Conservation (phyloP, 192 early-diverging fungal species). For the Podila clonocystis region DNA sequence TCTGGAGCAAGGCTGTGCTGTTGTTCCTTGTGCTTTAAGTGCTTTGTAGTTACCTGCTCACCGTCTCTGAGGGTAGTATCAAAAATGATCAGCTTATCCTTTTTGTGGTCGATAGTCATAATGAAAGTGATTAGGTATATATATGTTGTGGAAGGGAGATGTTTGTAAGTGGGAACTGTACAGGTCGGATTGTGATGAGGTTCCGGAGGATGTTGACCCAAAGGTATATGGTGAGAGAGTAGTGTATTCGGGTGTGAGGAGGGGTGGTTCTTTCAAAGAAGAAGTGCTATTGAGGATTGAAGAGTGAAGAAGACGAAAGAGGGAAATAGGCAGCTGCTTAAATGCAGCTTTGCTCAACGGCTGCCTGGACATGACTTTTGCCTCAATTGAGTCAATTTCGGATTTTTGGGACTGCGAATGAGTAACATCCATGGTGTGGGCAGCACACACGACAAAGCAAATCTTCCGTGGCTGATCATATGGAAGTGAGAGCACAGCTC, state of each 20-base stretch:
- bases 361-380: neutral
- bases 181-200: neutral
- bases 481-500: neutral
- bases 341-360: neutral
- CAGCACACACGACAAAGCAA: too few species aligned
- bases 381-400: neutral
- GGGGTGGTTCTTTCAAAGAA: neutral
- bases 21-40: too few species aligned
- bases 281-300: neutral
- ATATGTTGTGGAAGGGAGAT: neutral
- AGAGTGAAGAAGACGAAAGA: constrained; percentile 3
- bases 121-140: neutral
- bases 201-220: neutral
- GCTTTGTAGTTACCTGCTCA: constrained; percentile 75
- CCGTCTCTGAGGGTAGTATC: constrained; percentile 98
- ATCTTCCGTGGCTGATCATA: neutral
- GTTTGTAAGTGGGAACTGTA: neutral
- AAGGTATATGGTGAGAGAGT: neutral
- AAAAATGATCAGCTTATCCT: constrained; percentile 91
- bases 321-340: neutral
- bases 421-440: neutral
- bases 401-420: neutral
- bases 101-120: constrained; percentile 37
- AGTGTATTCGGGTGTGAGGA: neutral
- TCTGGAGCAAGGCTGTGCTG: neutral